Conservation (phyloP, 2,329 filamentous ascomycete species). For the Diaporthe sp. region DNA sequence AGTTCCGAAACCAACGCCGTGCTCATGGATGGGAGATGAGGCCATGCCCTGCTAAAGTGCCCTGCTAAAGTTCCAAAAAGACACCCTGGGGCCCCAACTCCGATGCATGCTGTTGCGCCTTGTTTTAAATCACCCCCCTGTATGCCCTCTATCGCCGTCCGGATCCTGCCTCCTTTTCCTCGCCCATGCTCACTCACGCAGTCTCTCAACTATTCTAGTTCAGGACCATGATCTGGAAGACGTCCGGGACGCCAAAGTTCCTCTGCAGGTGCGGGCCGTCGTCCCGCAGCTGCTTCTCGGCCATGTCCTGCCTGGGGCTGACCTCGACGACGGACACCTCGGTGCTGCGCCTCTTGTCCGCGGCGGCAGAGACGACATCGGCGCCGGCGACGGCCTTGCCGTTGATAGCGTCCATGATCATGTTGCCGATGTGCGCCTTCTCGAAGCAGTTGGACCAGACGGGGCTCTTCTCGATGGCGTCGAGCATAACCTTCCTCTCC, state of each 20-base stretch:
- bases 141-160: neutral
- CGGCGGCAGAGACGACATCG: constrained; percentile 22
- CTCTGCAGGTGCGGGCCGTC: constrained; percentile 43
- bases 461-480: constrained; percentile 43
- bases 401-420: constrained; percentile 46
- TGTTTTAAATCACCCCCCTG: neutral
- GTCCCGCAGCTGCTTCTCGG: constrained; percentile 35
- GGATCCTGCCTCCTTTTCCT: neutral
- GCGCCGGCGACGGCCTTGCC: constrained; percentile 30
- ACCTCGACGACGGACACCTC: constrained; percentile 34
- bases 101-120: neutral
- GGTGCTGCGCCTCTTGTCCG: neutral
- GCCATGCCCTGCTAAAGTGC: neutral
- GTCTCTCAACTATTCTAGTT: constrained; percentile 40
- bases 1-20: constrained; percentile 18
- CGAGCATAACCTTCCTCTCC: constrained; percentile 43
- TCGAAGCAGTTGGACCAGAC: constrained; percentile 48
- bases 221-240: constrained; percentile 50
- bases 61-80: neutral
- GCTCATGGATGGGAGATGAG: constrained; percentile 24
- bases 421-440: constrained; percentile 44
- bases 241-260: constrained; percentile 50
- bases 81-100: neutral
- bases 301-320: constrained; percentile 39
- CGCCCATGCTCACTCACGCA: neutral